Conservation (phyloP, 2,329 filamentous ascomycete species). For the Aspergillus texensis region DNA sequence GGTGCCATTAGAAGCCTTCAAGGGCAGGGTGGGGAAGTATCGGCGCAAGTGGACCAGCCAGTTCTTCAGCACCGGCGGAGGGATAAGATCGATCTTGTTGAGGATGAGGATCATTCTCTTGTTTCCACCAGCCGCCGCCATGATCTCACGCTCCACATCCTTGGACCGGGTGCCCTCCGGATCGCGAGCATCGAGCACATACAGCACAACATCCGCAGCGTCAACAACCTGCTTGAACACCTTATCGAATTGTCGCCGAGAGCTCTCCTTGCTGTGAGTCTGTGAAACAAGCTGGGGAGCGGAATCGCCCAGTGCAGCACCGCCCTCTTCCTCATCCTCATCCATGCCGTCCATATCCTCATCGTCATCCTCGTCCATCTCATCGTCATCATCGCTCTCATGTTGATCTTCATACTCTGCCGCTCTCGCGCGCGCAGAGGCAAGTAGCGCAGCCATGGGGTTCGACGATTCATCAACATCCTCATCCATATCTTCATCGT, state of each 20-base stretch:
- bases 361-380: conserved; percentile 51
- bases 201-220: conserved; percentile 85
- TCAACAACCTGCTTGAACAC: conserved; percentile 93
- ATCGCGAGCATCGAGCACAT: conserved; percentile 89
- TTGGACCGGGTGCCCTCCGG: conserved; percentile 87
- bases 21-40: conserved; percentile 87
- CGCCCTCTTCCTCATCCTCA: conserved; percentile 57
- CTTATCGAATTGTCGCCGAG: conserved; percentile 89
- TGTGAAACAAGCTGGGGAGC: conserved; percentile 50
- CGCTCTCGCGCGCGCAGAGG: conserved; percentile 45
- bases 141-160: conserved; percentile 86
- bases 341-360: conserved; percentile 63
- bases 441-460: conserved; percentile 44
- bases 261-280: conserved; percentile 57
- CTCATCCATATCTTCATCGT: conserved; percentile 53
- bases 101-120: conserved; percentile 89
- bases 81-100: conserved; percentile 94
- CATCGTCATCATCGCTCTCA: conserved; percentile 48
- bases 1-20: conserved; percentile 80
- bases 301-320: conserved; percentile 51
- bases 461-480: conserved; percentile 54
- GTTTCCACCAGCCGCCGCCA: conserved; percentile 79
- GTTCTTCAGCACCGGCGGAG: conserved; percentile 75
- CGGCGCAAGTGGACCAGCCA: conserved; percentile 85
- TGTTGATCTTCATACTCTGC: conserved; percentile 37